Base-by-base conservation (phyloP, 2,329 filamentous ascomycete species). In the Cryphonectria carpinicola region DNA sequence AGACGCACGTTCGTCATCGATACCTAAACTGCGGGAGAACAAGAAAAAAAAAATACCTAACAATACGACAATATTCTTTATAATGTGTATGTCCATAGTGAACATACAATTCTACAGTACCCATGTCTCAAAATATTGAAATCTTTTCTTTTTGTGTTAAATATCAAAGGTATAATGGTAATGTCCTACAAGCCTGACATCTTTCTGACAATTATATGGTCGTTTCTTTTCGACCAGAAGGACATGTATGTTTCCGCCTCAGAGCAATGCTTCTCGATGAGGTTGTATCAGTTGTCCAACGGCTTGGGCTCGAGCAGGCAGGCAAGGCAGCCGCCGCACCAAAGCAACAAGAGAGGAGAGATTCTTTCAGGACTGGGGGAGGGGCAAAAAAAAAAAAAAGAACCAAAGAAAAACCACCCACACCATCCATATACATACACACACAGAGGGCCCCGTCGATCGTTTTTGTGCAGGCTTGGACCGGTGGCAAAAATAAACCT, bases 1-100 rank as follows among this genome's bases (percentile, higher is more conserved):
- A 68, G 66, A 67, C 70, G 64, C 69, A 61, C 65, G 52, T 62
- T 70, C 72, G 60, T 70, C 72, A 63, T 70, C 64, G 71, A 74
- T 74, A 74, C 73, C 73, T 74, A 66, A 64, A 70, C 67, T 69
- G 68, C 46, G 7, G 46, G 46, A n/a, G 46, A 11, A 49, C n/a
- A 49, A 49, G 46, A 32, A 17, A 66, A 72, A 66, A 67, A 70
- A 66, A n/a, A n/a, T n/a, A 65, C 70, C 68, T 69, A 72, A 54
- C 54, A 67, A 67, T 60, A 32, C 39, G 25, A 67, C 54, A 61
- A 67, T 61, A 67, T 54, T 54, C 65, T 35, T 35, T 32, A 58
- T 49, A 49, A 35, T 35, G 19, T 28, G 1, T 14, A 60, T 17
- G 28, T 35, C 46, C 8, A 2, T 49, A 10, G 7, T n/a, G 46